These are phyloP conservation scores for Colletotrichum orbiculare DNA, from an alignment of 2,329 filamentous ascomycete species.

Conservation along the genomic window DNA sequence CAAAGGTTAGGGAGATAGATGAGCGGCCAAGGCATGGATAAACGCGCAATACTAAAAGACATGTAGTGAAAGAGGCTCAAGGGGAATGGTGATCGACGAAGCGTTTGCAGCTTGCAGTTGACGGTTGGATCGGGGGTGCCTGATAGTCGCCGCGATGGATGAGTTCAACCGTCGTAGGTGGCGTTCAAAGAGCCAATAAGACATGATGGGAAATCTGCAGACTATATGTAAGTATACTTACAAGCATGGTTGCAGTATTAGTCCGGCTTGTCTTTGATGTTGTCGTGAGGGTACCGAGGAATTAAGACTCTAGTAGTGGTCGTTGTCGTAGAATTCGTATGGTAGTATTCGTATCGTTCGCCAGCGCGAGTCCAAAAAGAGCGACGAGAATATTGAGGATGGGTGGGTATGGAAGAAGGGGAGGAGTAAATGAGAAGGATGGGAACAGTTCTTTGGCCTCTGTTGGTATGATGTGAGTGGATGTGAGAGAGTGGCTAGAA, in stretches of 20 bases:
- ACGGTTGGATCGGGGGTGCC: conserved; percentile 6
- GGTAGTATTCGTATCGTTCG: conserved; percentile 17
- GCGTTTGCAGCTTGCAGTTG: conserved; percentile 18
- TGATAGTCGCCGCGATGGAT: conserved; percentile 15
- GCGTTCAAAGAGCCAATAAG: conserved; percentile 18
- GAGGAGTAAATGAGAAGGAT: conserved; percentile 8
- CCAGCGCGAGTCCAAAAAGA: conserved; percentile 23
- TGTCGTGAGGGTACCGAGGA: not conserved
- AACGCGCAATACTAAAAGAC: too few relatives aligned
- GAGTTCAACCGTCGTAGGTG: not conserved
- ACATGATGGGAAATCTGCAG: conserved; percentile 15
- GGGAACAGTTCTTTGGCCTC: conserved; percentile 14
- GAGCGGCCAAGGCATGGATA: too few relatives aligned
- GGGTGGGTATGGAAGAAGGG: conserved; percentile 11
- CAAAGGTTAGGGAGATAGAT: too few relatives aligned
- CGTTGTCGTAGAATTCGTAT: conserved; percentile 12
- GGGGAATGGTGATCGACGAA: conserved; percentile 14
- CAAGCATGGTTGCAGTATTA: conserved; percentile 28
- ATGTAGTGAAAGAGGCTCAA: not conserved
- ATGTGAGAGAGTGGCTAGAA: conserved; percentile 37
- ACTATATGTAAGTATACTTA: conserved; percentile 18
- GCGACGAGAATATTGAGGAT: conserved; percentile 22
- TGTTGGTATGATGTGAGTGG: conserved; percentile 4
- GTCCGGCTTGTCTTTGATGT: conserved; percentile 9
- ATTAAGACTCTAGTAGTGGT: conserved; percentile 4